Percentiles rank a stretch among this genome's conserved stretches.
Conservation (phyloP, 1,284 basidiomycete species). For the Sporisorium exsertum region DNA sequence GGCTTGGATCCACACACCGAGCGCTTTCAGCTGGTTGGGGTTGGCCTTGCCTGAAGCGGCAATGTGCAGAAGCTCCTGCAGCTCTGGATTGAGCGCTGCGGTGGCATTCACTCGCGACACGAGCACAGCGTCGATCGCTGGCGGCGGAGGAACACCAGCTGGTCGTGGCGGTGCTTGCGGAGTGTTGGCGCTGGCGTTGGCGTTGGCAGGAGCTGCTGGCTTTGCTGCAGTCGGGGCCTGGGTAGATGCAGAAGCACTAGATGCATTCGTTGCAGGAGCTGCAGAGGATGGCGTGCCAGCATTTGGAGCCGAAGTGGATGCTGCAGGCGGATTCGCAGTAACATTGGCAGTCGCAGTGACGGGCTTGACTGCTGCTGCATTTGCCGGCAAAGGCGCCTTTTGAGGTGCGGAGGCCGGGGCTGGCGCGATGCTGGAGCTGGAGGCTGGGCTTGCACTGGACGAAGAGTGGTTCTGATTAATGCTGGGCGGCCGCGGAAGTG, state of each 20-base stretch:
- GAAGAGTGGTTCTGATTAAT: constrained; percentile 41
- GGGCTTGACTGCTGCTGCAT: constrained; percentile 8
- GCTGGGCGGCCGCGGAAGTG: constrained; percentile 44
- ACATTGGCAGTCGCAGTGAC: constrained; percentile 2
- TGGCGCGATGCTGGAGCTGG: constrained; percentile 4
- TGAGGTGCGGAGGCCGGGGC: constrained; percentile 2
- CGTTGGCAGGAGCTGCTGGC: constrained; percentile 10
- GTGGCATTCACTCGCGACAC: constrained; percentile 57
- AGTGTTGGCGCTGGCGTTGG: constrained; percentile 3
- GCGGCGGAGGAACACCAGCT: constrained; percentile 40
- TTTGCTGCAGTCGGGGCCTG: constrained; percentile 13
- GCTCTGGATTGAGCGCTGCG: constrained; percentile 54
- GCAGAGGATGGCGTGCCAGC: constrained; percentile 3
- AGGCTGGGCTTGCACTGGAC: constrained; percentile 12
- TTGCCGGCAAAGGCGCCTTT: constrained; percentile 3
- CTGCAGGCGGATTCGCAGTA: constrained; percentile 8
- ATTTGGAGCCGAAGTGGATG: background rate
- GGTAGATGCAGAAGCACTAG: constrained; percentile 5
- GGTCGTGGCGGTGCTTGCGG: constrained; percentile 25
- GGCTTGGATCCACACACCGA: constrained; percentile 58
- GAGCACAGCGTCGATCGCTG: constrained; percentile 54
- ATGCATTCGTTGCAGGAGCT: constrained; percentile 1
- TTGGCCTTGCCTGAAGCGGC: constrained; percentile 57
- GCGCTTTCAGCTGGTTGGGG: constrained; percentile 54
- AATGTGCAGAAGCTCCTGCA: constrained; percentile 57